Conservation (phyloP, 2,329 filamentous ascomycete genomes). For the Curvularia hawaiiensis region DNA sequence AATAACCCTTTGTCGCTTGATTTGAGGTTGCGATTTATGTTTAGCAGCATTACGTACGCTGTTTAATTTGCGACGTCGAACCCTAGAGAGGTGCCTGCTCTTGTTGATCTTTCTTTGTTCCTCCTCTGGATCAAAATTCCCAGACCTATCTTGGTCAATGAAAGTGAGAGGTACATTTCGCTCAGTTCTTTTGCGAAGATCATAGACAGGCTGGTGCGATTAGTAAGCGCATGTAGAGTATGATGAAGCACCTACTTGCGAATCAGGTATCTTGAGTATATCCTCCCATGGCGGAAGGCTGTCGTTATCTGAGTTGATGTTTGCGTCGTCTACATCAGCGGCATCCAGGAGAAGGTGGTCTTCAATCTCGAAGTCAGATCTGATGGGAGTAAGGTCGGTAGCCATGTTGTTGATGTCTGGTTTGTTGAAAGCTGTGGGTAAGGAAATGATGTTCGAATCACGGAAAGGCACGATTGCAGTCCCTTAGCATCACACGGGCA, state of each 20-base stretch:
- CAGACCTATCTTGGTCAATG: slow-evolving; percentile 46
- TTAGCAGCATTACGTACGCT: slow-evolving; percentile 27
- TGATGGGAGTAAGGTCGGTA: background rate
- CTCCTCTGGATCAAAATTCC: slow-evolving; percentile 42
- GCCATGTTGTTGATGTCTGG: background rate
- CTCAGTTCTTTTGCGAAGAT: slow-evolving; percentile 32
- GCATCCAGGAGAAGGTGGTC: slow-evolving; percentile 19
- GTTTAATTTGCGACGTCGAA: slow-evolving; percentile 21
- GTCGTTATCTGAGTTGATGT: slow-evolving; percentile 3
- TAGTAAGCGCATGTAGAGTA: slow-evolving; percentile 1
- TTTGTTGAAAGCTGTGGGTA: background rate
- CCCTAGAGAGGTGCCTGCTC: slow-evolving; percentile 26
- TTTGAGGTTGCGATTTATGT: background rate
- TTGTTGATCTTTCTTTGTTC: slow-evolving; percentile 20
- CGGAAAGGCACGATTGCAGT: background rate
- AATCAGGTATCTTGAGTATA: slow-evolving; percentile 19
- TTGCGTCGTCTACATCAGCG: slow-evolving; percentile 1
- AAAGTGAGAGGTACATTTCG: slow-evolving; percentile 30
- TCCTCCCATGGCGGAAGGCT: slow-evolving; percentile 16
- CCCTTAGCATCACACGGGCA: background rate
- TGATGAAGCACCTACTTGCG: slow-evolving; percentile 1
- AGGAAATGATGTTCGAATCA: background rate
- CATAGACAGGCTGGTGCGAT: slow-evolving; percentile 24
- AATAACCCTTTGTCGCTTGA: background rate
- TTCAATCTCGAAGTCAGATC: slow-evolving; percentile 13